Conservation (phyloP, 192 early-diverging fungal species). For the Backusella psychrophila region DNA sequence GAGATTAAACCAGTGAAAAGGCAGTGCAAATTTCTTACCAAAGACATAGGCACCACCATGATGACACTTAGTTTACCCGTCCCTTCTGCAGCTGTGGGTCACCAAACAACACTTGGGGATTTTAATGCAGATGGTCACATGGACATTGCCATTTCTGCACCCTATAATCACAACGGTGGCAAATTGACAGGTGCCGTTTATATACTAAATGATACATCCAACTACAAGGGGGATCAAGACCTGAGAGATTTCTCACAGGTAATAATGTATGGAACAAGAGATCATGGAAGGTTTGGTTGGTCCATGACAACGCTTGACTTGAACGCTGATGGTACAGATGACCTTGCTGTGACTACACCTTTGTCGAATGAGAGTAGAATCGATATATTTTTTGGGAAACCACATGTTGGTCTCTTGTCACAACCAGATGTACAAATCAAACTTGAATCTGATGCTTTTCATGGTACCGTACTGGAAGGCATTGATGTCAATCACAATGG, state of each 20-base stretch:
- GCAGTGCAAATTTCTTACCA: not conserved
- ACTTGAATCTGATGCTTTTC: conserved; percentile 22
- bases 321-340: conserved; percentile 85
- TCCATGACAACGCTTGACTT: conserved; percentile 75
- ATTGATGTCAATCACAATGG: conserved; percentile 67
- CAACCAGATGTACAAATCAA: conserved; percentile 48
- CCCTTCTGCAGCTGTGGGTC: conserved; percentile 67
- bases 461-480: conserved; percentile 48
- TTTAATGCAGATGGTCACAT: conserved; percentile 62
- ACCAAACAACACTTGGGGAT: conserved; percentile 60
- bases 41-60: not conserved
- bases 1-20: not conserved
- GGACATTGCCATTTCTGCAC: conserved; percentile 66
- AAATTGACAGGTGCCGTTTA: conserved; percentile 59
- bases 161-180: conserved; percentile 40
- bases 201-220: conserved; percentile 25
- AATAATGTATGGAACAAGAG: conserved; percentile 3
- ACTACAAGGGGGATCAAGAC: not conserved
- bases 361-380: conserved; percentile 53
- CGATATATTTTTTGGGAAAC: conserved; percentile 64
- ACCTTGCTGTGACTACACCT: conserved; percentile 74
- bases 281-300: conserved; percentile 67
- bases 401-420: conserved; percentile 35
- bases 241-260: conserved; percentile 10
- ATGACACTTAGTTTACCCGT: conserved; percentile 44